These are phyloP conservation scores for Diaporthe nobilis DNA, from an alignment of 2,329 filamentous ascomycete genomes.

Conservation along the genomic window DNA sequence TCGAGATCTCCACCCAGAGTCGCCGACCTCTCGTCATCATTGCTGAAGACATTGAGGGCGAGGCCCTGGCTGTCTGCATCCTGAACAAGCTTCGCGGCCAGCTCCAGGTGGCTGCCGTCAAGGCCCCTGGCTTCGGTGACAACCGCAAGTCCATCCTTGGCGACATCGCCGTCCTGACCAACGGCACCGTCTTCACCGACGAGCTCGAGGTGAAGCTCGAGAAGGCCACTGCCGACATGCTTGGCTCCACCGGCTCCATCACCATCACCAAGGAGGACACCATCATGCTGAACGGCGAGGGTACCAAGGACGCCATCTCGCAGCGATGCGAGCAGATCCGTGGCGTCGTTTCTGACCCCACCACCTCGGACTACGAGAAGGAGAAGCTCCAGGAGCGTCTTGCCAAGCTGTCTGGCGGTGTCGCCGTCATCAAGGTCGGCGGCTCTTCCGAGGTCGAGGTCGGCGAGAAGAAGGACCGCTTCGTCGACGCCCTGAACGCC, in stretches of 20 bases:
- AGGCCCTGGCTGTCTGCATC: slow-evolving; percentile 98
- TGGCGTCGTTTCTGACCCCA: slow-evolving; percentile 93
- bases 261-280: slow-evolving; percentile 99
- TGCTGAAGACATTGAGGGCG: slow-evolving; percentile 98
- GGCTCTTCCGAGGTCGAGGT: slow-evolving; percentile 98
- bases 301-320: slow-evolving; percentile 91
- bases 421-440: slow-evolving; percentile 99
- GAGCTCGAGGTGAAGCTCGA: slow-evolving; percentile 99
- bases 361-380: slow-evolving; percentile 99
- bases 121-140: slow-evolving; percentile 99
- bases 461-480: slow-evolving; percentile 99
- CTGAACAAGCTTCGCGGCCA: slow-evolving; percentile 99
- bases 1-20: slow-evolving; percentile 95
- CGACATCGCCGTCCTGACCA: slow-evolving; percentile 95
- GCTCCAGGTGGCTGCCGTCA: slow-evolving; percentile 98
- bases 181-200: slow-evolving; percentile 97
- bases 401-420: slow-evolving; percentile 98
- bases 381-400: slow-evolving; percentile 99
- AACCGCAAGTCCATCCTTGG: slow-evolving; percentile 99
- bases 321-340: slow-evolving; percentile 99
- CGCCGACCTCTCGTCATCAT: slow-evolving; percentile 98
- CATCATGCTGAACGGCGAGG: slow-evolving; percentile 97
- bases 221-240: slow-evolving; percentile 95
- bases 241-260: slow-evolving; percentile 97
- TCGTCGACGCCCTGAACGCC: slow-evolving; percentile 97